A percentile compares a stretch with the other conserved stretches of the same genome.
phyloP scores from a whole-genome alignment of 1,284 basidiomycete genomes.

The Agaricales sp. region DNA sequence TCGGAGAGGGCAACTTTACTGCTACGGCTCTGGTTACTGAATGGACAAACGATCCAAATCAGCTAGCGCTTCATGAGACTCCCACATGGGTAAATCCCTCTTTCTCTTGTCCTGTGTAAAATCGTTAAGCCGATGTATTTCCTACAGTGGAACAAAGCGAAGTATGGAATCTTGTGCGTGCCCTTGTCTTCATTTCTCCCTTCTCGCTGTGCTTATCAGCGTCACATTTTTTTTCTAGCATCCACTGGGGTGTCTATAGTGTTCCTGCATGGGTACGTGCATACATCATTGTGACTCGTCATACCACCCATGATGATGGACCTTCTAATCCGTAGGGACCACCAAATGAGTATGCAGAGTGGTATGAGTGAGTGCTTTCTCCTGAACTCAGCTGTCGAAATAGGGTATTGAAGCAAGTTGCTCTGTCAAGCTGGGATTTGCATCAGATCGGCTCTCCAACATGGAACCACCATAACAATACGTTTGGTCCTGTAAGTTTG shows the following conservation, averaged over 20 bases:
- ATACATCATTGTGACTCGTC: too few relatives aligned
- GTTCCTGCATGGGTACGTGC: conserved; percentile 34
- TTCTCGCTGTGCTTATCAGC: too few relatives aligned
- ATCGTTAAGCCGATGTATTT: background rate
- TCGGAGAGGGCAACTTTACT: conserved; percentile 24
- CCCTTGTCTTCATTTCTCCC: too few relatives aligned
- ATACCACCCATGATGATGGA: too few relatives aligned
- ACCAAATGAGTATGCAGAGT: conserved; percentile 38
- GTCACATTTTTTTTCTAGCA: too few relatives aligned
- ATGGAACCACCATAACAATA: conserved; percentile 38
- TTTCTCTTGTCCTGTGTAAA: background rate
- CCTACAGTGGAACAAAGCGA: conserved; percentile 34
- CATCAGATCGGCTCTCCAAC: conserved; percentile 28
- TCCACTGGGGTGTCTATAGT: conserved; percentile 52
- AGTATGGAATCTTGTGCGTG: conserved; percentile 48
- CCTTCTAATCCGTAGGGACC: conserved; percentile 20
- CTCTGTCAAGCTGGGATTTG: conserved; percentile 25
- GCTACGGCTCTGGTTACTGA: conserved; percentile 25
- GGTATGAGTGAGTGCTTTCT: conserved; percentile 33
- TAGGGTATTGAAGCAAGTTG: too few relatives aligned
- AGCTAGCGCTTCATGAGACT: conserved; percentile 34
- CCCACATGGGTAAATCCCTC: conserved; percentile 36
- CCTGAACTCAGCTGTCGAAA: background rate
- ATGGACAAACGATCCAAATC: conserved; percentile 27
- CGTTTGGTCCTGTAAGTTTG: conserved; percentile 31